These are phyloP conservation scores for Rhododendron molle DNA, from an alignment of 148 eudicot genomes.

Conservation along the genomic window DNA sequence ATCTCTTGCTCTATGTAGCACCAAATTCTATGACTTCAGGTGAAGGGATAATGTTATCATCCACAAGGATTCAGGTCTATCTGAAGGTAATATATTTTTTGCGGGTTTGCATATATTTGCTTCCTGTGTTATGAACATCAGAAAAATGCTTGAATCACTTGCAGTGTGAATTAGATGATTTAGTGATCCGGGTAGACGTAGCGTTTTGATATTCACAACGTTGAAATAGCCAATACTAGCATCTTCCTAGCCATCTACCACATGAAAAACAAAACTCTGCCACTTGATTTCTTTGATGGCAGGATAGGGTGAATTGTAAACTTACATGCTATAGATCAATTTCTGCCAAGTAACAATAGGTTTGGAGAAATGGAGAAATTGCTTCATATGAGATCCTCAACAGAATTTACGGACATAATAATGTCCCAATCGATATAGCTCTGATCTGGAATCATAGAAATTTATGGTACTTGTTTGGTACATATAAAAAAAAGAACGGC, in stretches of 20 bases:
- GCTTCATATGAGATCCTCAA: background rate
- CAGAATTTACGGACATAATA: background rate
- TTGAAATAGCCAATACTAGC: background rate
- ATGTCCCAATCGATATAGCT: background rate
- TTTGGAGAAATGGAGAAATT: background rate
- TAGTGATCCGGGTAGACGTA: too few relatives aligned
- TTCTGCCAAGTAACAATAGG: background rate
- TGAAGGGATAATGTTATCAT: background rate
- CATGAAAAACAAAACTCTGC: background rate
- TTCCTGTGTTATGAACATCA: background rate
- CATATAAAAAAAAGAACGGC: background rate
- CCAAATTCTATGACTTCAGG: background rate
- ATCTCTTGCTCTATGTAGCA: conserved; percentile 1
- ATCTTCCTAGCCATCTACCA: background rate
- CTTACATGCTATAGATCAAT: background rate
- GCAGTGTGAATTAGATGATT: background rate
- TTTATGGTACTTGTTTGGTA: background rate
- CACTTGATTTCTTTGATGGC: background rate
- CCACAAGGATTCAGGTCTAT: background rate
- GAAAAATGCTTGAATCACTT: background rate
- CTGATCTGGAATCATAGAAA: background rate
- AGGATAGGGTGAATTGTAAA: background rate
- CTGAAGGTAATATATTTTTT: background rate
- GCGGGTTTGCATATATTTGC: background rate
- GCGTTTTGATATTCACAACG: background rate